Base-by-base conservation (phyloP, 202 grass and related monocot genomes). In the Elaeis oleifera region DNA sequence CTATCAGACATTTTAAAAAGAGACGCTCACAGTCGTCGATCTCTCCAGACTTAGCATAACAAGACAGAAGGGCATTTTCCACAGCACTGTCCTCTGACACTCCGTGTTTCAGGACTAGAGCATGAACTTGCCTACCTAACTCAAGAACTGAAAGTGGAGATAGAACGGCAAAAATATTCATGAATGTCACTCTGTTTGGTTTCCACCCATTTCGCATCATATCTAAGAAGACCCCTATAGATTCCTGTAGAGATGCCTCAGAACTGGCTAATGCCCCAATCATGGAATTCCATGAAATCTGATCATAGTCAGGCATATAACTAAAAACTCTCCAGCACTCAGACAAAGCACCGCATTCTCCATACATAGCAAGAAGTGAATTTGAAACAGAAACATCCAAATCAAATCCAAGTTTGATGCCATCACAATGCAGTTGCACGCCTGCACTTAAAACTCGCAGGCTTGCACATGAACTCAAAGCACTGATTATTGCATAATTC, bases 221-320 rank as follows among this genome's bases (percentile, higher is more conserved):
- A 60, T 82, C 72, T 63, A 71, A 71, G 61, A 94, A 82, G 74
- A 84, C 60, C 29, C 69, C 58, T 31, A 88, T 31, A 23, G 64
- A 76, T 71, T 88, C 77, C 60, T 63, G 49, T 39, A 74, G 39
- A 54, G 72, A 73, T 56, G 62, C 60, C 58, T 71, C 69, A 26
- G 69, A 88, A 74, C 56, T 82, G 49, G 71, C 72, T 59, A 85
- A 71, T 70, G 80, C 78, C 29, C 89, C 84, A 54, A 88, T 84
- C 51, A 94, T 81, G 73, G 84, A 82, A 36, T 94, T 94, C 84
- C 89, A 94, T 51, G 84, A 94, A 59, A 94, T 63, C 68, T 68
- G 61, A 68, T 94, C 89, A 53, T 84, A 64, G 61, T 71, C 69
- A 61, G 58, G 24, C 78, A 88, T 88, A 31, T 61, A 76, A 32